Base-by-base conservation (phyloP, 345 rosid genomes). In the Citrus glauca region DNA sequence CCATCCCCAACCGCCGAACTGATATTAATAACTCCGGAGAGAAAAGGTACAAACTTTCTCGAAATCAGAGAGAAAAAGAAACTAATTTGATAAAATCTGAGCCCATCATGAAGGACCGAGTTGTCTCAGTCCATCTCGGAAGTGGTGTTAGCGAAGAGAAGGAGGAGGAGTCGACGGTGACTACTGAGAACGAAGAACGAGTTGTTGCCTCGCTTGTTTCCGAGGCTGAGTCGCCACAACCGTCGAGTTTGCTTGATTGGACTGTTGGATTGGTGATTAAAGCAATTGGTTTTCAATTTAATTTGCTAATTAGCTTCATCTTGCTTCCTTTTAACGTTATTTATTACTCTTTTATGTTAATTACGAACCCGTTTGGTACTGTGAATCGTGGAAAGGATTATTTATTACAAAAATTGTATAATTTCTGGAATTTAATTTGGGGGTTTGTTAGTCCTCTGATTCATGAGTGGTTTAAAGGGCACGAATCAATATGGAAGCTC, bases 201-300 rank as follows among this genome's bases (percentile, higher is more conserved):
- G 66, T 57, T 50, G 56, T 60, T 45, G 75, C 60, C 35, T 73
- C 84, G 8, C 78, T 35, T n/a, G 76, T 19, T 20, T 38, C 79
- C 40, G 30, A 25, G 63, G 16, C 78, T 61, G 77, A 59, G 62
- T 61, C 82, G 82, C 53, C 80, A 5, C 32, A 69, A 19, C 55
- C 80, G 24, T 56, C 85, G 59, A 81, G 82, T 82, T 84, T 86
- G 69, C 85, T 90, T 55, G 80, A 81, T 57, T 79, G 74, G 37
- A n/a, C 87, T 53, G 90, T 81, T 75, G 89, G 75, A 2, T 69
- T 93, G 77, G 71, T 92, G 78, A 85, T 89, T 48, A 90, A 89
- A 87, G 95, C 95, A 65, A 80, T 92, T 75, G 88, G 83, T 35
- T 87, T 93, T 81, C 94, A 93, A 78, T 30, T 93, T 50, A 83